Base-by-base conservation (phyloP, 2,329 filamentous ascomycete species). In the Phialophora tarda region DNA sequence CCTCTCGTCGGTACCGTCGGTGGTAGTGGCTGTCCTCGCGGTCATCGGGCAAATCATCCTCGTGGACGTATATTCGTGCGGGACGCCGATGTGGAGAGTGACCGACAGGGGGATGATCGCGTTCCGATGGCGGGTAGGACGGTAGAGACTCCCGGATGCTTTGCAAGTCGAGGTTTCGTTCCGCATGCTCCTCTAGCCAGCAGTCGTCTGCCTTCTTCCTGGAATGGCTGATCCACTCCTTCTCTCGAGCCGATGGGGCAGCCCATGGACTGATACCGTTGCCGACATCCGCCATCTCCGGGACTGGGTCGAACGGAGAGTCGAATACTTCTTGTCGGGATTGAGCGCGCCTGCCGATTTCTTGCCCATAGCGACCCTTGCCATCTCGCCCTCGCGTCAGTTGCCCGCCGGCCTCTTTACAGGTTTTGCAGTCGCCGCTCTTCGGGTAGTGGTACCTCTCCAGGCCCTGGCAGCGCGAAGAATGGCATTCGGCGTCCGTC, bases 341-440 rank as follows among this genome's bases (percentile, higher is more conserved):
- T 30, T 62, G 63, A 24, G 30, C 48, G 32, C 66, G 59, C 24
- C 62, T 51, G 50, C 44, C 54, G 26, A 71, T 60, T 38, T 68
- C 69, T 55, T 65, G 65, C 17, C 65, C 70, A 67, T 73, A 67
- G 44, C 70, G 51, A 50, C 71, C 71, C 62, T 66, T 64, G 26
- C 71, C 71, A 56, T 73, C 70, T 60, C 65, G 64, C n/a, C 71
- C 71, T 21, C 71, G 69, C 44, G 65, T 72, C 21, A 70, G 57
- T 32, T 30, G 59, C 7, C 56, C 54, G 17, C 72, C 72, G 2
- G 66, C 71, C 47, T 58, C 44, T 67, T 71, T 73, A 48, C 72
- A 73, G 28, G 62, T 17, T 21, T 62, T 55, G 56, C 72, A 73
- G 60, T 73, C 72, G 23, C 67, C 66, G 21, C 66, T 58, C 30